Conservation (phyloP, 2,329 filamentous ascomycete species). For the Colletotrichum filicis region DNA sequence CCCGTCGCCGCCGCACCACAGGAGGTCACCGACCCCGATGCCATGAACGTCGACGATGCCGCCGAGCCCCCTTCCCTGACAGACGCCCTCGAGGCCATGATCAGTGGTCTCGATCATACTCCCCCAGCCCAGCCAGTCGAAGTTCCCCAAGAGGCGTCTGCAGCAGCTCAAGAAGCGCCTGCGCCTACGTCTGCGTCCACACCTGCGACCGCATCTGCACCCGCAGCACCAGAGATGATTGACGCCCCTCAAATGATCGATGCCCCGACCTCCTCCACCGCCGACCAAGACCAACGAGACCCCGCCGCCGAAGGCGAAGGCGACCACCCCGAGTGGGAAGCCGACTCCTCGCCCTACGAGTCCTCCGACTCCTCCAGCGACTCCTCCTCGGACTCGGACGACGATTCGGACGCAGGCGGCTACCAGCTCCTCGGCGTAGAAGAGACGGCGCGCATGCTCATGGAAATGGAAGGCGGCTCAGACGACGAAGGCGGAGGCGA, state of each 20-base stretch:
- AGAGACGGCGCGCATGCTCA: slow-evolving; percentile 85
- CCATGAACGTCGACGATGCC: slow-evolving; percentile 51
- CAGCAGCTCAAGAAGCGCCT: not conserved
- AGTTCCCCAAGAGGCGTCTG: not conserved
- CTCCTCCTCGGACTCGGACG: slow-evolving; percentile 66
- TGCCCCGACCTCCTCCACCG: not conserved
- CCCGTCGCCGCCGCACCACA: not conserved
- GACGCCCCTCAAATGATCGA: not conserved
- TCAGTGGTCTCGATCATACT: slow-evolving; percentile 48
- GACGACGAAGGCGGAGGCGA: slow-evolving; percentile 73
- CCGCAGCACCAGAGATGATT: not conserved
- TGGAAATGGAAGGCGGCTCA: slow-evolving; percentile 83
- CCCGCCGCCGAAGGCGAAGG: slow-evolving; percentile 45
- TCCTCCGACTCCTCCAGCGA: slow-evolving; percentile 70
- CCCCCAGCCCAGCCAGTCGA: not conserved
- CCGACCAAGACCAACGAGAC: not conserved
- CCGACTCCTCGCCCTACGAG: slow-evolving; percentile 80
- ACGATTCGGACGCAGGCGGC: slow-evolving; percentile 62
- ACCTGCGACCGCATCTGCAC: not conserved
- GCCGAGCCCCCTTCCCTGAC: slow-evolving; percentile 52
- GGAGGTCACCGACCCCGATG: slow-evolving; percentile 37
- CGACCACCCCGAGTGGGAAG: slow-evolving; percentile 82
- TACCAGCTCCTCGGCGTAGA: slow-evolving; percentile 83
- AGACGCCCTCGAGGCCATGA: slow-evolving; percentile 55
- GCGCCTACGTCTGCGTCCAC: not conserved